Base-by-base conservation (phyloP, 148 eudicot species). In the Spergularia marina region DNA sequence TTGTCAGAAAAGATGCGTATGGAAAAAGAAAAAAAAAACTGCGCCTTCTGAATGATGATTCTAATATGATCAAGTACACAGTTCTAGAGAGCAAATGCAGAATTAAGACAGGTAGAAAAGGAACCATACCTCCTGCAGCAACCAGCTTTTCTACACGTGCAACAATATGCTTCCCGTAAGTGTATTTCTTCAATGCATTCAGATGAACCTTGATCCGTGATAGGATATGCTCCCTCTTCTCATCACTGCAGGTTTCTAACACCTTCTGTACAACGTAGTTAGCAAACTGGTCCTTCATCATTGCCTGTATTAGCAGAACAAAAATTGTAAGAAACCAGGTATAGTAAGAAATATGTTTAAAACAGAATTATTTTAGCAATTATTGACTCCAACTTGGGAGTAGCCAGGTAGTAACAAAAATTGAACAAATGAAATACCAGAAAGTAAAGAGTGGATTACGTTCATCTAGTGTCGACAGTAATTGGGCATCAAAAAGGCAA, bases 201-300 rank as follows among this genome's bases (percentile, higher is more conserved):
- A 94, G 65, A 78, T 94, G 98, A 74, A 91, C 92, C 82, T 89
- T 94, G 55, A 94, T 94, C 49, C 97, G 84, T 7, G 92, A 84
- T 40, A 94, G 74, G 70, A 94, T 91, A 75, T 87, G 85, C 81
- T 91, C 97, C 23, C 97, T 85, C 57, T 90, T 84, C 81, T 91
- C 89, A 84, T 91, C 98, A 76, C 84, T 90, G 84, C 98, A 94
- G 25, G 98, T 94, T 73, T 94, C 98, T 72, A 94, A 81, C 57
- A 94, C 97, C 82, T 94, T 94, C 84, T 94, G 98, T 57, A 94
- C 98, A 75, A 94, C 98, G 70, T 94, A 94, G 75, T 94, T 94
- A 7, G 91, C 98, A 80, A 94, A 94, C 59, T 90, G 98, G 81
- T 94, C 98, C 79, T 94, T 94, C 98, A 94, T 94, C 98, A 94